Base-by-base conservation (phyloP, 2,329 filamentous ascomycete genomes). In the Knufia petricola region DNA sequence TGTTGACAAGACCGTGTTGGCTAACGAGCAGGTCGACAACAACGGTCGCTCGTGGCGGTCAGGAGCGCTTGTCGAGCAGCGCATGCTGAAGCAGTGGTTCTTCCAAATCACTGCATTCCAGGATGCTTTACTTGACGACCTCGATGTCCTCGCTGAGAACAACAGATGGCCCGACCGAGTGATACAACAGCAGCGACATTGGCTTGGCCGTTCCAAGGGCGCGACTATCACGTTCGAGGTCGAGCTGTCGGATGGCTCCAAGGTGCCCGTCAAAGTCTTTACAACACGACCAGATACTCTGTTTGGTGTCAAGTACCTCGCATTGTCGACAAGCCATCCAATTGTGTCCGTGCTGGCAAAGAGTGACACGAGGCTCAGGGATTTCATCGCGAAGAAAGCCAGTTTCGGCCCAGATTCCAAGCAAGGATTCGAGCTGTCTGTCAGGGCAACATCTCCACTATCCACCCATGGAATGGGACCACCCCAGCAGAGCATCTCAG, bases 41-140 rank as follows among this genome's bases (percentile, higher is more conserved):
- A 83, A 87, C 60, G 88, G 88, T 26, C 79, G 73, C 58, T 94
- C 87, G 1, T 95, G 88, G 88, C 78, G 86, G 7, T 83, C 84
- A 0, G 83, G 76, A 54, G 94, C 87, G 63, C 94, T 96, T 0
- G 90, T 94, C 2, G 87, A 95, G 62, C 85, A 90, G 4, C 95
- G 84, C 49, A 95, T 75, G 0, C 87, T 95, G 64, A 87, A 85
- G 66, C 88, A 95, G 65, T 95, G 88, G 88, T 94, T 94, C 63
- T 78, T 94, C 55, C 81, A 81, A 53, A 94, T 92, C 60, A 90
- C 87, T 2, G 77, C 78, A 42, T 92, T 85, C 60, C 80, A 85
- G 52, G 81, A 90, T 47, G 72, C 78, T 3, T 69, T 94, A 6
- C 69, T 94, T 21, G 69, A 80, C 23, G 86, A 87, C 53, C 72